phyloP scores from a whole-genome alignment of 176 grass and related monocot genomes.

The Oryza brachyantha region DNA sequence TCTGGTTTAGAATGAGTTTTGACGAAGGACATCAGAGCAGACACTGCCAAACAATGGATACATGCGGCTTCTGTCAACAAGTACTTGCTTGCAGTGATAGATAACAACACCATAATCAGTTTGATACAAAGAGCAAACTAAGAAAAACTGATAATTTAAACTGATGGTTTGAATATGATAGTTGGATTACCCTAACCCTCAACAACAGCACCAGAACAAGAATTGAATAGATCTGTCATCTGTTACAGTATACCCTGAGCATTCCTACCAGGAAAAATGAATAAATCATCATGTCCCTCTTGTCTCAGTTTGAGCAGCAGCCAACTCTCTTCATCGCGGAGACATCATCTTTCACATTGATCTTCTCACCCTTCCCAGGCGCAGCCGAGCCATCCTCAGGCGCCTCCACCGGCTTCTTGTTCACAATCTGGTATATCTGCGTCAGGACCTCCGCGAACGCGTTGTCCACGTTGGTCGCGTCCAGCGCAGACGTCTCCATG shows the following conservation, averaged over 20 bases:
- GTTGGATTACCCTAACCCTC: slow-evolving; percentile 30
- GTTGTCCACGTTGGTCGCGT: slow-evolving; percentile 59
- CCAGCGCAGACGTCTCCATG: slow-evolving; percentile 68
- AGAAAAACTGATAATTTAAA: slow-evolving; percentile 23
- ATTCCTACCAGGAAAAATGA: slow-evolving; percentile 38
- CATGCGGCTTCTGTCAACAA: neutral
- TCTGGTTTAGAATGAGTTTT: neutral
- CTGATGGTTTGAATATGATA: neutral
- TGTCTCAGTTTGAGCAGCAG: slow-evolving; percentile 57
- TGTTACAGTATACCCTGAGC: slow-evolving; percentile 12
- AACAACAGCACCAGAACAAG: slow-evolving; percentile 16
- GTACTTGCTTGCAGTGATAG: neutral
- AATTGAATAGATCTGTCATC: slow-evolving; percentile 23
- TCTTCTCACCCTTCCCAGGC: slow-evolving; percentile 53
- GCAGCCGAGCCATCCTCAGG: slow-evolving; percentile 25
- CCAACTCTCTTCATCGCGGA: slow-evolving; percentile 49
- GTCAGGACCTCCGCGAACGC: slow-evolving; percentile 67
- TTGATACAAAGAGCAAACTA: slow-evolving; percentile 20
- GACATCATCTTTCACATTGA: slow-evolving; percentile 61
- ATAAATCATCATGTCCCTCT: slow-evolving; percentile 8
- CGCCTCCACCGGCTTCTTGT: slow-evolving; percentile 56
- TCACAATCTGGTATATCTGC: slow-evolving; percentile 57
- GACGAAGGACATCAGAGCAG: neutral
- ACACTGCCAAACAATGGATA: neutral
- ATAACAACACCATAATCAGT: neutral